Evolutionary conservation across 2,329 filamentous ascomycete genomes (phyloP).

Genomic region (Alternaria brassicicola): DNA sequence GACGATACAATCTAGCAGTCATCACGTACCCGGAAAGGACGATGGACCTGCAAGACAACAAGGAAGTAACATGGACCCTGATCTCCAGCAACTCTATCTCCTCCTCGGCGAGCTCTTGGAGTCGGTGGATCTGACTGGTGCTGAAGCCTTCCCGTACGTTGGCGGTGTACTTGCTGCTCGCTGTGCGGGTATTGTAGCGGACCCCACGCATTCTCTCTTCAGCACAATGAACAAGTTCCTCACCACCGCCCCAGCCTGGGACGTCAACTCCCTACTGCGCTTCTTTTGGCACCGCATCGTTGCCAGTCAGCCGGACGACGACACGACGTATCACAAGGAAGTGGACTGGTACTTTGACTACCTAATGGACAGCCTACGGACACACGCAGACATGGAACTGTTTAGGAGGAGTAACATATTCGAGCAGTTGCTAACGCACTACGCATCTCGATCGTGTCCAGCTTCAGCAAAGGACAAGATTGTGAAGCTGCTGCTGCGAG

Average conservation of each 20-base stretch:
- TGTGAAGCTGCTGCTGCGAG: constrained; percentile 66
- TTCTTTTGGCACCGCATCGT: constrained; percentile 73
- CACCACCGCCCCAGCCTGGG: constrained; percentile 78
- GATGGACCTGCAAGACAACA: constrained; percentile 9
- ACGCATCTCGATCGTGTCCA: constrained; percentile 69
- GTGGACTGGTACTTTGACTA: constrained; percentile 76
- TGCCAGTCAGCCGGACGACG: constrained; percentile 74
- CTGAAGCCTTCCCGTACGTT: constrained; percentile 68
- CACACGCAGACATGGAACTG: constrained; percentile 63
- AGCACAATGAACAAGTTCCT: constrained; percentile 86
- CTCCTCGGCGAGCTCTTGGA: constrained; percentile 81
- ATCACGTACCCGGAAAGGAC: background rate
- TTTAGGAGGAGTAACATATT: constrained; percentile 70
- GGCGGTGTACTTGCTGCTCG: constrained; percentile 77
- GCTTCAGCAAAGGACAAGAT: constrained; percentile 67
- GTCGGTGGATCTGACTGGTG: constrained; percentile 56
- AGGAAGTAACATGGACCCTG: constrained; percentile 57
- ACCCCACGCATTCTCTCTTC: constrained; percentile 83
- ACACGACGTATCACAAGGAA: constrained; percentile 72
- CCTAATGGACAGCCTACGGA: constrained; percentile 70
- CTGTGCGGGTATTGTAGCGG: constrained; percentile 71
- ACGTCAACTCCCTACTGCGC: constrained; percentile 60
- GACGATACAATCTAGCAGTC: constrained; percentile 53
- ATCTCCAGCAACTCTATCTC: constrained; percentile 79
- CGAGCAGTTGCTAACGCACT: constrained; percentile 74